Evolutionary conservation across 2,329 filamentous ascomycete genomes (phyloP).

Genomic region (Colletotrichum nymphaeae): DNA sequence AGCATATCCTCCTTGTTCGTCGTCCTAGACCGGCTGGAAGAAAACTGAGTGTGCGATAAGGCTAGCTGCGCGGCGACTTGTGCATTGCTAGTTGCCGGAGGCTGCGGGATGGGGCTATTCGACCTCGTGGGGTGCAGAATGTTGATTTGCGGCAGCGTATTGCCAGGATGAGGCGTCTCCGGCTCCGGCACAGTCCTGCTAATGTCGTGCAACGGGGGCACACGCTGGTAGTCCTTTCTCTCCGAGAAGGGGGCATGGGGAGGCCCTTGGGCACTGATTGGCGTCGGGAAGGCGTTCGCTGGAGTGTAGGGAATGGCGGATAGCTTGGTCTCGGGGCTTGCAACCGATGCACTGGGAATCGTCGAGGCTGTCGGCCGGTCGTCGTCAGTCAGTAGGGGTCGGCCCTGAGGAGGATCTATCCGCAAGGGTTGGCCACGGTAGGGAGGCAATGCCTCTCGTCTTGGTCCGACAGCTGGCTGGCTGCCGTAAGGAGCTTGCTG

Average conservation of each 20-base stretch:
- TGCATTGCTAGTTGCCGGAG: slow-evolving; percentile 53
- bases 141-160: slow-evolving; percentile 67
- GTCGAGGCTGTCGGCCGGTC: slow-evolving; percentile 70
- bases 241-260: slow-evolving; percentile 56
- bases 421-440: slow-evolving; percentile 72
- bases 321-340: slow-evolving; percentile 72
- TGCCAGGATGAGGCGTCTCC: slow-evolving; percentile 63
- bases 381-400: slow-evolving; percentile 66
- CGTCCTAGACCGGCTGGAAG: slow-evolving; percentile 57
- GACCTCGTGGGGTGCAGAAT: slow-evolving; percentile 63
- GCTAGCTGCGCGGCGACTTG: slow-evolving; percentile 71
- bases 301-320: slow-evolving; percentile 67
- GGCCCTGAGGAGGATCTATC: slow-evolving; percentile 72
- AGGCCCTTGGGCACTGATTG: slow-evolving; percentile 67
- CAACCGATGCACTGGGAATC: slow-evolving; percentile 66
- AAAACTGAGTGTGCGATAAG: slow-evolving; percentile 65
- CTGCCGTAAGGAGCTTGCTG: slow-evolving; percentile 54
- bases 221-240: slow-evolving; percentile 70
- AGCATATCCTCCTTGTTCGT: slow-evolving; percentile 95
- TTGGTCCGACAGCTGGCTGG: slow-evolving; percentile 48
- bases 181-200: slow-evolving; percentile 61
- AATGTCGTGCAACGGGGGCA: slow-evolving; percentile 70
- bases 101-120: slow-evolving; percentile 57
- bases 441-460: slow-evolving; percentile 68
- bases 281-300: slow-evolving; percentile 70